These are phyloP conservation scores for Trichosporon ovoides DNA, from an alignment of 1,284 basidiomycete species.

Conservation along the genomic window DNA sequence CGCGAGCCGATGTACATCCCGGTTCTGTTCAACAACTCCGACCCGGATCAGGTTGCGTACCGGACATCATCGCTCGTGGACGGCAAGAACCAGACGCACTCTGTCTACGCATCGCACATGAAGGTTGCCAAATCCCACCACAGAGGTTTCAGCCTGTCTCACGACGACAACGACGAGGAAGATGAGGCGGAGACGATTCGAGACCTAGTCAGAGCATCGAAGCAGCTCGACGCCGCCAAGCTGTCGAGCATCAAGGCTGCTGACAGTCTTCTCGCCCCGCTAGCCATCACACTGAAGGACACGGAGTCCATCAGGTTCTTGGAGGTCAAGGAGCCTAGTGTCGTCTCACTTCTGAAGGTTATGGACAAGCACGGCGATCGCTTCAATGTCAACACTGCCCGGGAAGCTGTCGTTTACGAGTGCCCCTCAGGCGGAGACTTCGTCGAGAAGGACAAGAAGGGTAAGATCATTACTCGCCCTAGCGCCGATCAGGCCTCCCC, in stretches of 20 bases:
- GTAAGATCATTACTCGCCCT: conserved; percentile 19
- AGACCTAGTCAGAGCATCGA: conserved; percentile 13
- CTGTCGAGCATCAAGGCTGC: conserved; percentile 39
- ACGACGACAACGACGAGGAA: conserved; percentile 53
- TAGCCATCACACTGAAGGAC: conserved; percentile 34
- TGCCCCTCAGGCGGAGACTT: conserved; percentile 62
- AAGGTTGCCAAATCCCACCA: conserved; percentile 22
- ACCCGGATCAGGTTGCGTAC: conserved; percentile 68
- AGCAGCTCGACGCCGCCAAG: conserved; percentile 50
- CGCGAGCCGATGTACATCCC: conserved; percentile 42
- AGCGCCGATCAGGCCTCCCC: conserved; percentile 28
- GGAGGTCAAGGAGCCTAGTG: conserved; percentile 63
- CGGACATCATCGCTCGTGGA: conserved; percentile 65
- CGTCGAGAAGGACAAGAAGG: conserved; percentile 20
- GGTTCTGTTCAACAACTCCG: conserved; percentile 79
- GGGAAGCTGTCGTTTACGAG: conserved; percentile 69
- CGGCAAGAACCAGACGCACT: conserved; percentile 22
- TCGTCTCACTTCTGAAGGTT: conserved; percentile 65
- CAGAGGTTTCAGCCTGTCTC: conserved; percentile 29
- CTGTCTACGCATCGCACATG: conserved; percentile 26
- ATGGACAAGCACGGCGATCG: conserved; percentile 62
- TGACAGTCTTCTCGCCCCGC: conserved; percentile 26
- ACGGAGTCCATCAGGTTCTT: conserved; percentile 70
- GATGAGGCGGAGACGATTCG: conserved; percentile 58
- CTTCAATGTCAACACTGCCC: conserved; percentile 58